A percentile compares a stretch with the other conserved stretches of the same genome.
Evolutionary conservation across 1,284 basidiomycete species (phyloP).

Genomic region (Sanghuangporus baumii): DNA sequence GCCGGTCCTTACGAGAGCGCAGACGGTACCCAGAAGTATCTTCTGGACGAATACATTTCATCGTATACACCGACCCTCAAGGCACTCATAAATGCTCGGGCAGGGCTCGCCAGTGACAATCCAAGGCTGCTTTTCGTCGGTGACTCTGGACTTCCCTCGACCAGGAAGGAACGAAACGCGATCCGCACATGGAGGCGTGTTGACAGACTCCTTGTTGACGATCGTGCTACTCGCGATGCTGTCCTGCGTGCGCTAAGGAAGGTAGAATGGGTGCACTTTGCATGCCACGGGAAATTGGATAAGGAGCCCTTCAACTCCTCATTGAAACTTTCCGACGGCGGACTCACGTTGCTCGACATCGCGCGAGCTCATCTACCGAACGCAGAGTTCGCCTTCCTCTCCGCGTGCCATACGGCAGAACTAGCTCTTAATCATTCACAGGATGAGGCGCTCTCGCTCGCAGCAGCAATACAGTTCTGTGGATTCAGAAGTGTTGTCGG

Average conservation of each 20-base stretch:
- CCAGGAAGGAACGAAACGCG: background rate
- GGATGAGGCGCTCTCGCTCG: slow-evolving; percentile 32
- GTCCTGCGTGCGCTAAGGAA: background rate
- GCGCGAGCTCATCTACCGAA: slow-evolving; percentile 22
- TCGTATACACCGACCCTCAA: slow-evolving; percentile 36
- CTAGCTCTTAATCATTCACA: slow-evolving; percentile 14
- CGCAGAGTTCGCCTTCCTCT: slow-evolving; percentile 33
- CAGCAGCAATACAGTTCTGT: slow-evolving; percentile 29
- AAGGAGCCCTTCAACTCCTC: background rate
- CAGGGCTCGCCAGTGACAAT: background rate
- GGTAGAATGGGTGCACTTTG: background rate
- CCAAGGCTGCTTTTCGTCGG: background rate
- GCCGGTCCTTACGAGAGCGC: background rate
- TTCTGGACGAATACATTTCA: slow-evolving; percentile 29
- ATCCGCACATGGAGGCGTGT: background rate
- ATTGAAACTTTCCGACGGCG: background rate
- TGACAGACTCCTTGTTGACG: background rate
- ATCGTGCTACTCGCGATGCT: background rate
- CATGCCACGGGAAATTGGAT: background rate
- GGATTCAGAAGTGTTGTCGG: slow-evolving; percentile 34
- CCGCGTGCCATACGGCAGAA: slow-evolving; percentile 26
- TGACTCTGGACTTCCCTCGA: background rate
- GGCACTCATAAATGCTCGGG: slow-evolving; percentile 24
- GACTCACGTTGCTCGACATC: slow-evolving; percentile 25
- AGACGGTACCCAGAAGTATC: background rate